Evolutionary conservation across 2,329 filamentous ascomycete genomes (phyloP).

Genomic region (Alternaria viburni): DNA sequence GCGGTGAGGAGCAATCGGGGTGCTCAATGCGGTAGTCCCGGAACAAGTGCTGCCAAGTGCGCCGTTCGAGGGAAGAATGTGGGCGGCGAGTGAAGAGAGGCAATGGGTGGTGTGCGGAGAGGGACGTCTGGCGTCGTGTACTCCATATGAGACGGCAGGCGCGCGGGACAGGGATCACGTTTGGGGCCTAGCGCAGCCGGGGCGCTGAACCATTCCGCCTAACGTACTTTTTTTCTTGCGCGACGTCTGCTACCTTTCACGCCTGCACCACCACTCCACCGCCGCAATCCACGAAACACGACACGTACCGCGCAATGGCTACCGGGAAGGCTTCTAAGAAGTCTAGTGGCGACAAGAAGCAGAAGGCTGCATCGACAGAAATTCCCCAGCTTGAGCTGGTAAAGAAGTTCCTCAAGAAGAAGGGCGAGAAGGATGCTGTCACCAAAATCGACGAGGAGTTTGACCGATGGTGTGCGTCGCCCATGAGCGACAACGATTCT

Average conservation of each 20-base stretch:
- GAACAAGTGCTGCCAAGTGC: not conserved
- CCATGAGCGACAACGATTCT: not conserved
- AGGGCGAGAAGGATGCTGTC: slow-evolving; percentile 43
- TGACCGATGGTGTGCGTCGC: slow-evolving; percentile 34
- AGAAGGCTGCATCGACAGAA: slow-evolving; percentile 7
- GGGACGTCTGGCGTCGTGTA: slow-evolving; percentile 24
- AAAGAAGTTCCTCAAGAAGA: slow-evolving; percentile 40
- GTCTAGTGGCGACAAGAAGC: slow-evolving; percentile 26
- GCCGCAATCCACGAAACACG: not conserved
- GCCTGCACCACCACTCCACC: slow-evolving; percentile 1
- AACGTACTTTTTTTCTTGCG: slow-evolving; percentile 29
- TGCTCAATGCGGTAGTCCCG: not conserved
- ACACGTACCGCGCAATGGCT: slow-evolving; percentile 31
- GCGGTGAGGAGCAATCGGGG: slow-evolving; percentile 2
- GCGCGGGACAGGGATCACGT: slow-evolving; percentile 14
- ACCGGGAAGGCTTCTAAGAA: slow-evolving; percentile 26
- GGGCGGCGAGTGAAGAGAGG: slow-evolving; percentile 12
- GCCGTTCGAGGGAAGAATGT: slow-evolving; percentile 2
- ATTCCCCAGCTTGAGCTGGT: slow-evolving; percentile 38
- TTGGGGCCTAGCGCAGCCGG: slow-evolving; percentile 21
- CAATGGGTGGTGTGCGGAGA: slow-evolving; percentile 21
- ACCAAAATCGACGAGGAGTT: slow-evolving; percentile 29
- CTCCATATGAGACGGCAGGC: slow-evolving; percentile 29
- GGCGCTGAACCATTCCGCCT: slow-evolving; percentile 21
- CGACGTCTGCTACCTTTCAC: slow-evolving; percentile 7